Percentiles rank a stretch among this genome's conserved stretches.
These are phyloP conservation scores for Saccharomycopsis fermentans DNA, from an alignment of 805 yeast species.

Conservation along the genomic window DNA sequence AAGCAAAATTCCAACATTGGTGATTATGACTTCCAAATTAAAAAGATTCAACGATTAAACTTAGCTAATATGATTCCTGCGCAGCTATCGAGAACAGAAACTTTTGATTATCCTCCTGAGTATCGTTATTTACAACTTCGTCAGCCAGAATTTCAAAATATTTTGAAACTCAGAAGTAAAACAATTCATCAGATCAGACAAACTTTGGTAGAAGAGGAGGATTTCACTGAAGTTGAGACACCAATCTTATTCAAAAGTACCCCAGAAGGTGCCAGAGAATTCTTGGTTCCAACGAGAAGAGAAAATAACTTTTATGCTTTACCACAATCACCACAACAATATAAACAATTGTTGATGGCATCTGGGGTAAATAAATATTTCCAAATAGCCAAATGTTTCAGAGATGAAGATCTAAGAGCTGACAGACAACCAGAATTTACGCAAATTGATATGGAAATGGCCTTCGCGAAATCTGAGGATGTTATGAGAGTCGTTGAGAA, in stretches of 20 bases:
- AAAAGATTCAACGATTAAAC: constrained; percentile 47
- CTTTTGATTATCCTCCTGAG: constrained; percentile 63
- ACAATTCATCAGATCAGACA: constrained; percentile 40
- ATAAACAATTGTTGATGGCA: constrained; percentile 90
- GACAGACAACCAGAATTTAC: constrained; percentile 98
- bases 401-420: constrained; percentile 91
- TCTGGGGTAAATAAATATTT: constrained; percentile 80
- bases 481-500: constrained; percentile 58
- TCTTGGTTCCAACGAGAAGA: constrained; percentile 81
- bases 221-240: constrained; percentile 81
- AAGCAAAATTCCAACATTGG: constrained; percentile 15
- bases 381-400: constrained; percentile 87
- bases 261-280: constrained; percentile 97
- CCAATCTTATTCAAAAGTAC: constrained; percentile 91
- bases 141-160: constrained; percentile 42
- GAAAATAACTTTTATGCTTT: constrained; percentile 62
- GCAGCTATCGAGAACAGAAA: constrained; percentile 43
- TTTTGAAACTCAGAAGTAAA: constrained; percentile 45
- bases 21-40: constrained; percentile 50
- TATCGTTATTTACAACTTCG: constrained; percentile 76
- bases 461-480: constrained; percentile 60
- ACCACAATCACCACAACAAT: constrained; percentile 97
- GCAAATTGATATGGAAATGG: constrained; percentile 92
- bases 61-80: constrained; percentile 54
- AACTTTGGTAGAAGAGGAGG: constrained; percentile 29